Conservation (phyloP, 768 basidiomycete species). For the Tulasnella sp. region DNA sequence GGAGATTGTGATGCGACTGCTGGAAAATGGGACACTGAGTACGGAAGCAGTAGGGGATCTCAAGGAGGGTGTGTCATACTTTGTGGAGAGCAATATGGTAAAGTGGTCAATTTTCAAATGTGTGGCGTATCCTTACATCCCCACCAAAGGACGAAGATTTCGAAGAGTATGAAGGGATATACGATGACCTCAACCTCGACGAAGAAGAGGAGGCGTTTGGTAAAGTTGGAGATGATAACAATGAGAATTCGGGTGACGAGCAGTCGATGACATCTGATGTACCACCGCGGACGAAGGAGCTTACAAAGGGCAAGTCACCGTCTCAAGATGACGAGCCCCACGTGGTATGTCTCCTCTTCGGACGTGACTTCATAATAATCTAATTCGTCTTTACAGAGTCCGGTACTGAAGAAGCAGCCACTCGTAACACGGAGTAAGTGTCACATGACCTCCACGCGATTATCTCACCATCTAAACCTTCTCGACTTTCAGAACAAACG, state of each 20-base stretch:
- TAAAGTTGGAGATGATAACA: slow-evolving; percentile 56
- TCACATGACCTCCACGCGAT: slow-evolving; percentile 5
- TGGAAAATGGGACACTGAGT: slow-evolving; percentile 84
- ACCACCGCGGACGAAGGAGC: slow-evolving; percentile 59
- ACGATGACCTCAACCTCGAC: slow-evolving; percentile 93
- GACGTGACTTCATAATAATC: not conserved
- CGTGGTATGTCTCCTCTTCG: not conserved
- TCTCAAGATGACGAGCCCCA: slow-evolving; percentile 50
- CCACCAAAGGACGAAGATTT: slow-evolving; percentile 78
- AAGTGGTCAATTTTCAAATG: slow-evolving; percentile 26
- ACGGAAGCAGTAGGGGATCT: slow-evolving; percentile 68
- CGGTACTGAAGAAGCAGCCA: slow-evolving; percentile 27
- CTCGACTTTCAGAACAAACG: slow-evolving; percentile 9
- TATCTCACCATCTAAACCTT: not conserved
- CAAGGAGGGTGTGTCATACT: slow-evolving; percentile 92
- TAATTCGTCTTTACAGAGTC: slow-evolving; percentile 13
- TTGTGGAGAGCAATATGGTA: slow-evolving; percentile 90
- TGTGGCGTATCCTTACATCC: slow-evolving; percentile 3
- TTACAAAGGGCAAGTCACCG: slow-evolving; percentile 16
- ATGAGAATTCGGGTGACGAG: slow-evolving; percentile 52
- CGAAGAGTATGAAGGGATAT: slow-evolving; percentile 93
- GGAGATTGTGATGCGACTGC: slow-evolving; percentile 81
- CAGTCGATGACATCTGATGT: slow-evolving; percentile 45
- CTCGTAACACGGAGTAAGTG: slow-evolving; percentile 61
- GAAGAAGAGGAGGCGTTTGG: slow-evolving; percentile 92